Evolutionary conservation across 225 moss, liverwort and hornwort genomes (phyloP), one percentile per base, ranked within the genome.

Genomic region (Straminergon stramineum): DNA sequence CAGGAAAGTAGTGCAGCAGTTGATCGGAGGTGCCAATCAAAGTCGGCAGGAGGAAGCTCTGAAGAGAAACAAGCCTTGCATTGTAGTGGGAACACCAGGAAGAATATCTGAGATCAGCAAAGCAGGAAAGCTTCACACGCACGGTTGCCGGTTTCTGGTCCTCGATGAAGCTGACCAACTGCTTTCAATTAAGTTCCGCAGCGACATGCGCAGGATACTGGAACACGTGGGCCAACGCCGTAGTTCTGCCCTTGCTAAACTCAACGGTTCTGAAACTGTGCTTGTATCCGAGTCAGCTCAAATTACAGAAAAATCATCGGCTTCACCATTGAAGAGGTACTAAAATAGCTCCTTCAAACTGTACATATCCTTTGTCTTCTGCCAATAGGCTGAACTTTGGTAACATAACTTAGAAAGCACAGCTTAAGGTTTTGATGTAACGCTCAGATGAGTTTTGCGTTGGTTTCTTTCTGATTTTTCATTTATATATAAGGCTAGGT

Each of bases 11-110:
- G 96, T 99, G 22, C 99, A 99, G 90, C 99, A 99, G 91, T 90
- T 99, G 81, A 99, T 99, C 82, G 99, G 99, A 55, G 99, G 99
- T 86, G 99, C 99, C 43, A 99, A 99, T 86, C 96, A 96, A 66
- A 94, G 92, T 68, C 93, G 96, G 71, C 99, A 99, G 86, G 99
- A 99, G 87, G 99, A 96, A 87, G 97, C 97, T 79, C 83, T 99
- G 90, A 99, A 97, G 92, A 93, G 65, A 80, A 97, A 97, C 78
- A 99, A 99, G 90, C 99, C 99, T 56, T 88, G 92, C 84, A 96
- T 99, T 55, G 94, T 99, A 23, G 95, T 99, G 48, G 99, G 99
- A 34, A 99, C 99, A 23, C 99, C 99, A 17, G 99, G 99, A 57
- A 95, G 99, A 90, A 97, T 99, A 11, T 97, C 97, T 13, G 99